Conservation (phyloP, 768 basidiomycete species). For the Lyophyllum atratum region DNA sequence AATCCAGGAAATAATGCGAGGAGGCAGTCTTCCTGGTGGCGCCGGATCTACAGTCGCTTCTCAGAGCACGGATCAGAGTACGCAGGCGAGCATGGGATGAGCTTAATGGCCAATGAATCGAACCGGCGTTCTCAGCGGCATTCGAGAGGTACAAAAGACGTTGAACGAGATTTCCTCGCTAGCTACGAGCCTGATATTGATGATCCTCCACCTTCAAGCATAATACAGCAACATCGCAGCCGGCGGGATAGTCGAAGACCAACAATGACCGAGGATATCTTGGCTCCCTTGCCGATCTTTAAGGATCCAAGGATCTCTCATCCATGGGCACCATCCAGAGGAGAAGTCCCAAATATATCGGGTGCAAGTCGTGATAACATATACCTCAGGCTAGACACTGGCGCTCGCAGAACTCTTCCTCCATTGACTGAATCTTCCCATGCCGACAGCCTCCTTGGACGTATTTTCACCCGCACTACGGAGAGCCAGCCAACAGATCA, state of each 20-base stretch:
- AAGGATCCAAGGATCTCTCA: conserved; percentile 12
- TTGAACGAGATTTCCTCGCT: conserved; percentile 14
- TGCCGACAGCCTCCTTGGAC: conserved; percentile 27
- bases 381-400: neutral
- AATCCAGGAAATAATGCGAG: conserved; percentile 21
- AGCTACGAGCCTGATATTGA: conserved; percentile 30
- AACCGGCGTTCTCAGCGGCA: conserved; percentile 4
- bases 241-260: conserved; percentile 10
- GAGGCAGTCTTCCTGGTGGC: conserved; percentile 58
- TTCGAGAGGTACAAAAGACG: conserved; percentile 4
- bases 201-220: conserved; percentile 41
- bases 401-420: neutral
- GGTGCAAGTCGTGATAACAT: neutral
- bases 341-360: neutral
- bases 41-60: conserved; percentile 50
- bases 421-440: neutral
- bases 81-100: conserved; percentile 20
- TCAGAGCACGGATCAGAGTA: conserved; percentile 42
- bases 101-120: conserved; percentile 11
- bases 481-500: neutral
- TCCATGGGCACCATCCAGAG: neutral
- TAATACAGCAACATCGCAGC: conserved; percentile 21
- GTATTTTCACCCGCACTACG: conserved; percentile 22
- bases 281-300: conserved; percentile 19
- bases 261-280: conserved; percentile 3